Evolutionary conservation across 352 stramenopile species (phyloP).

Genomic region (Plasmopara muralis): DNA sequence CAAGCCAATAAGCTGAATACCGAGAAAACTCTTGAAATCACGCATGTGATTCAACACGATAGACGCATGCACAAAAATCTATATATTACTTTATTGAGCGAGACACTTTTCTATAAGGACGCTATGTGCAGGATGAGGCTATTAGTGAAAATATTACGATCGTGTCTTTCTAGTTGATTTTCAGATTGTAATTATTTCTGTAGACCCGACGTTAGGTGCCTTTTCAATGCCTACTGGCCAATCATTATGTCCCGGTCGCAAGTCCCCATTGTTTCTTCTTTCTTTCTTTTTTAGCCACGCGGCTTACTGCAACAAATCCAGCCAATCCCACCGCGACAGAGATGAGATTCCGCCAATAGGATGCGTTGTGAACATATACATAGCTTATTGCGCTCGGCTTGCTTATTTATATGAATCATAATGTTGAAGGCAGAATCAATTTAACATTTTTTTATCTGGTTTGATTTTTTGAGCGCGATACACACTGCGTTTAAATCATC

Average conservation of each 20-base stretch:
- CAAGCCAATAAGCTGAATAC: neutral
- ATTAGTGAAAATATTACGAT: neutral
- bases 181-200: too few relatives aligned
- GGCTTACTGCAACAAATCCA: neutral
- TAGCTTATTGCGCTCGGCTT: neutral
- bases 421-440: too few relatives aligned
- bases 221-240: neutral
- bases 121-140: neutral
- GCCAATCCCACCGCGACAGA: neutral
- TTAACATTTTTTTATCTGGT: too few relatives aligned
- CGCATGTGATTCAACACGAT: too few relatives aligned
- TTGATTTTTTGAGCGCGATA: neutral
- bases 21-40: neutral
- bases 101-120: neutral
- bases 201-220: too few relatives aligned
- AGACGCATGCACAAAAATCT: neutral
- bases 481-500: neutral
- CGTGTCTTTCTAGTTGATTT: too few relatives aligned
- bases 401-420: too few relatives aligned
- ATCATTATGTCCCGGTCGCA: neutral
- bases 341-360: constrained; percentile 2
- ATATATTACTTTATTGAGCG: too few relatives aligned
- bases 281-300: too few relatives aligned
- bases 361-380: neutral
- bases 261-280: neutral